A percentile compares a stretch with the other conserved stretches of the same genome.
Conservation (phyloP, 352 stramenopile genomes). For the Globisporangium carolinianum region DNA sequence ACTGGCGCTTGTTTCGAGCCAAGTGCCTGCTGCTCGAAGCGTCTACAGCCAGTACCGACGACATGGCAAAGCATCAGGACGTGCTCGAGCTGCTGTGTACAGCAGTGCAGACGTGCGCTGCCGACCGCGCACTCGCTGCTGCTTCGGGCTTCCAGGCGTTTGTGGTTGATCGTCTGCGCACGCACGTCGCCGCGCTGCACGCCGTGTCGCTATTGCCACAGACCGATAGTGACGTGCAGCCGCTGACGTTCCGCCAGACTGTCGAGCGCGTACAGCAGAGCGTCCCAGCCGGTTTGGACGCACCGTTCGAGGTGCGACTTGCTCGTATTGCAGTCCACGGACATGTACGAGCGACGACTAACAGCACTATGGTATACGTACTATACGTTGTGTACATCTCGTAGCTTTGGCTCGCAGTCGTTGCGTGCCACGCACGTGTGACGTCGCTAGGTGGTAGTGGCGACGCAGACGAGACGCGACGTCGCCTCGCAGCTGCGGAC, state of each 20-base stretch:
- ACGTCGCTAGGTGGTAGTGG: slow-evolving; percentile 29
- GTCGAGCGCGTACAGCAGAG: slow-evolving; percentile 40
- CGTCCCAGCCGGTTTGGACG: slow-evolving; percentile 38
- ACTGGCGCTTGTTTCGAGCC: slow-evolving; percentile 37
- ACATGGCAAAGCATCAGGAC: slow-evolving; percentile 22
- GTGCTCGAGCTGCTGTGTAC: slow-evolving; percentile 42
- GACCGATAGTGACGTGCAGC: slow-evolving; percentile 8
- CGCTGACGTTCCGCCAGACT: slow-evolving; percentile 28
- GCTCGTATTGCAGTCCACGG: too few species aligned
- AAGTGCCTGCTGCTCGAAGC: slow-evolving; percentile 47
- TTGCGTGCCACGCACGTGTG: slow-evolving; percentile 46
- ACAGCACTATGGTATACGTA: too few species aligned
- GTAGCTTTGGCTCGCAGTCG: slow-evolving; percentile 61
- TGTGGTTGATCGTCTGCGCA: slow-evolving; percentile 46
- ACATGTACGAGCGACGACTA: too few species aligned
- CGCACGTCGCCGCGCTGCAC: slow-evolving; percentile 48
- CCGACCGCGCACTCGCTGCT: not conserved
- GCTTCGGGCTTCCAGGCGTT: slow-evolving; percentile 28
- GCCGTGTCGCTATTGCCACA: slow-evolving; percentile 27
- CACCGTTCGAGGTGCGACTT: slow-evolving; percentile 37
- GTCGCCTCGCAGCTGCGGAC: slow-evolving; percentile 30
- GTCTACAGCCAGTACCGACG: slow-evolving; percentile 27
- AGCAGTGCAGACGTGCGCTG: slow-evolving; percentile 16
- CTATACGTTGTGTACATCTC: too few species aligned
- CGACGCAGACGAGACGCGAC: slow-evolving; percentile 16